Base-by-base conservation (phyloP, 331 rosid genomes). In the Arachis monticola region DNA sequence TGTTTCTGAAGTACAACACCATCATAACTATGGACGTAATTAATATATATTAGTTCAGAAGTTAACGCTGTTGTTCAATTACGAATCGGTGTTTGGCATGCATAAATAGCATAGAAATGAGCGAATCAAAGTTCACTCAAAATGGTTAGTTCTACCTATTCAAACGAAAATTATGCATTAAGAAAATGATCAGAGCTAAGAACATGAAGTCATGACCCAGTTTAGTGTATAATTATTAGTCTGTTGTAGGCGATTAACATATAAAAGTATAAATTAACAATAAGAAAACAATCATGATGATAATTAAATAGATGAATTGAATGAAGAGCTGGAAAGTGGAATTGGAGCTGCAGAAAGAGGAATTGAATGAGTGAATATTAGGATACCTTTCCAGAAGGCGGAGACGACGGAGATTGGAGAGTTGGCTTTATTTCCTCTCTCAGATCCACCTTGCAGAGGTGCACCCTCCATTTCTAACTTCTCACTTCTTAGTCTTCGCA, bases 311-410 rank as follows among this genome's bases (percentile, higher is more conserved):
- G 59, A 74, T 60, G 22, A 62, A 7, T 8, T 53, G 59, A 32
- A 68, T 53, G 59, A 13, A 53, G 59, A 35, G 30, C 6, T 53
- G 61, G 47, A 47, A 62, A 77, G 52, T 8, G 69, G 1, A 60
- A 61, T 10, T 67, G 80, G 69, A 81, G 62, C 52, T 53, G 51
- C 9, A 51, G 56, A 51, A 13, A 51, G 56, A 51, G 56, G 56
- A 10, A 51, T 51, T 12, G 56, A 51, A 48, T 6, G 55, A 47
- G 4, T 30, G 75, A 60, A 41, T 6, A 64, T 5, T 9, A 53
- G 38, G 6, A 22, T 84, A 93, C 98, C 98, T 88, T 89, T 88
- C 98, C 98, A 93, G 94, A 85, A 87, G 72, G 77, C 80, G 79
- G 89, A 80, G 79, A 93, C 90, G 68, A 87, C 88, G 57, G 97